These are phyloP conservation scores for Mortierella sp. DNA, from an alignment of 371 early-diverging fungal species.

Conservation along the genomic window DNA sequence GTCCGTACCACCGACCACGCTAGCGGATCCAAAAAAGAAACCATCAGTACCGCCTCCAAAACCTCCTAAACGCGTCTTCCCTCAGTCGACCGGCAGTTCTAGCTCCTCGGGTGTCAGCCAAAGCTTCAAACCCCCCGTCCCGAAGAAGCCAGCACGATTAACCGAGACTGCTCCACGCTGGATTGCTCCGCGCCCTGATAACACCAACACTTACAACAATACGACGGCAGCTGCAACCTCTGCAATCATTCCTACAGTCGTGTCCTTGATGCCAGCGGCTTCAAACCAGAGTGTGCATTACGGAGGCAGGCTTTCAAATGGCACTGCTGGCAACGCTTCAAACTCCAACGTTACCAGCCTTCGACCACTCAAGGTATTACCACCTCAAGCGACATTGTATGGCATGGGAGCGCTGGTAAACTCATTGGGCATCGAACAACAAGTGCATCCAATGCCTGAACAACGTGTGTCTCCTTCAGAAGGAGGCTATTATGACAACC, in stretches of 20 bases:
- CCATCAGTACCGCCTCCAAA: constrained; percentile 34
- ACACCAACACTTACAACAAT: too few species aligned
- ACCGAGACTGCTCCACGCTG: constrained; percentile 37
- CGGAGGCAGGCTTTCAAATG: constrained; percentile 1
- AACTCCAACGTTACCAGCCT: background rate
- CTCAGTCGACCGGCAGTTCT: constrained; percentile 51
- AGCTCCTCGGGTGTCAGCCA: constrained; percentile 44
- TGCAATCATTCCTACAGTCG: constrained; percentile 4
- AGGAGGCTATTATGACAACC: constrained; percentile 6
- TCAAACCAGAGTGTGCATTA: constrained; percentile 16
- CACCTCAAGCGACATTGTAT: constrained; percentile 35
- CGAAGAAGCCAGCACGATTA: constrained; percentile 43
- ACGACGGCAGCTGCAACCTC: background rate
- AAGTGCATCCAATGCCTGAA: constrained; percentile 22
- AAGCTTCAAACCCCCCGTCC: constrained; percentile 41
- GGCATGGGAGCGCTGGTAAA: constrained; percentile 48
- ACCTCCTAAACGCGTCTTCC: constrained; percentile 46
- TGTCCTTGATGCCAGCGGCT: constrained; percentile 15
- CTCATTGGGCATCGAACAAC: constrained; percentile 42
- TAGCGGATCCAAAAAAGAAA: constrained; percentile 15
- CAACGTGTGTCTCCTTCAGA: constrained; percentile 3
- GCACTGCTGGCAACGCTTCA: background rate
- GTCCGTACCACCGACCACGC: background rate
- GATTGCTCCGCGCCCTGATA: constrained; percentile 43
- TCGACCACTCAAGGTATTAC: constrained; percentile 35